Percentiles rank a stretch among this genome's conserved stretches.
These are phyloP conservation scores for Diaporthe citri DNA, from an alignment of 2,329 filamentous ascomycete species.

Conservation along the genomic window DNA sequence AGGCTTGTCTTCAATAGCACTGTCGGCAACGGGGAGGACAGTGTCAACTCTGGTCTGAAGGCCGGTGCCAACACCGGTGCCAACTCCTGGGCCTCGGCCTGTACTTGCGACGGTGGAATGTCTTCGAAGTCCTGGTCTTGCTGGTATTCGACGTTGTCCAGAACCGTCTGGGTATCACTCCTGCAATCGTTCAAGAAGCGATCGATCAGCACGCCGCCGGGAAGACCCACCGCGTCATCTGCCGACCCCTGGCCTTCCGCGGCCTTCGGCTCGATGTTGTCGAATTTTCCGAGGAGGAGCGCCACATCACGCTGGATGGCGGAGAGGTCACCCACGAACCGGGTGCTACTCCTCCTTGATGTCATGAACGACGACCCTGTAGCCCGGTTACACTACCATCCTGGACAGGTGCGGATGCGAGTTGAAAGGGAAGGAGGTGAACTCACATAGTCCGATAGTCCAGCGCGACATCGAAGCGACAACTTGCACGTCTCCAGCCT, in stretches of 20 bases:
- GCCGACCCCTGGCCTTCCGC: neutral
- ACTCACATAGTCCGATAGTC: conserved; percentile 19
- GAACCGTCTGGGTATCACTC: conserved; percentile 22
- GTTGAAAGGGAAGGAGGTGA: neutral
- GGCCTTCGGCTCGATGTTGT: neutral
- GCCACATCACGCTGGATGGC: conserved; percentile 2
- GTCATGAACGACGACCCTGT: neutral
- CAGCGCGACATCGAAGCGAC: conserved; percentile 14
- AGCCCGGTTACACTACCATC: neutral
- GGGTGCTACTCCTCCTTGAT: conserved; percentile 28
- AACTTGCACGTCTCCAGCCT: neutral
- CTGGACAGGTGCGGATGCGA: no score
- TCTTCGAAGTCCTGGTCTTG: neutral
- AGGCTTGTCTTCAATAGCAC: neutral
- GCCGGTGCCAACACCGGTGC: no score
- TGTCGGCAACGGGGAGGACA: no score
- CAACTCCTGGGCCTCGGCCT: neutral
- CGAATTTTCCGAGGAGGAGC: conserved; percentile 1
- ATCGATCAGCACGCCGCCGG: neutral
- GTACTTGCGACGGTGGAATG: neutral
- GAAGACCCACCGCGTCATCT: neutral
- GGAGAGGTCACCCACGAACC: neutral
- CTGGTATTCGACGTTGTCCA: conserved; percentile 9
- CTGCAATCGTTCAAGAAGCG: conserved; percentile 8
- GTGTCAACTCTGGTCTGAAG: neutral